phyloP scores from a whole-genome alignment of 352 stramenopile genomes.

The Pythium dissimile region DNA sequence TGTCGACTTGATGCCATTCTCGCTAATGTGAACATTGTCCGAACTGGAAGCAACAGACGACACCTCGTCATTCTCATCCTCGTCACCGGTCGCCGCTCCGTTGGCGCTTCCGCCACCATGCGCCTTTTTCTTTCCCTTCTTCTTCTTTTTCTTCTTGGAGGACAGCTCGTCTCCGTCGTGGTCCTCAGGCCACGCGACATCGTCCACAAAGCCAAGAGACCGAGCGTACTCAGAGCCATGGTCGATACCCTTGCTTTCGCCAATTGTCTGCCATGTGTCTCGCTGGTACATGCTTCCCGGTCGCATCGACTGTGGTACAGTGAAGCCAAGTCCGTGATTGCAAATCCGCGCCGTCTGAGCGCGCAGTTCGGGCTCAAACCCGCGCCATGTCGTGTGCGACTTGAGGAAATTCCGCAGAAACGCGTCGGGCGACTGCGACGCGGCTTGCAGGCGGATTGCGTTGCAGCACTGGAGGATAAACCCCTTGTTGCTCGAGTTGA shows the following conservation, averaged over 20 bases:
- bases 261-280: slow-evolving; percentile 63
- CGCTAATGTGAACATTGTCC: slow-evolving; percentile 2
- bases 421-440: slow-evolving; percentile 81
- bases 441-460: slow-evolving; percentile 83
- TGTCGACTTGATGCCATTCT: slow-evolving; percentile 1
- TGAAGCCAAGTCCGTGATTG: slow-evolving; percentile 69
- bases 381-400: slow-evolving; percentile 82
- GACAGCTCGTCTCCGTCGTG: slow-evolving; percentile 28
- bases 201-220: slow-evolving; percentile 78
- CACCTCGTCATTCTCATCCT: slow-evolving; percentile 12
- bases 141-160: slow-evolving; percentile 57
- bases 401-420: slow-evolving; percentile 89
- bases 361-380: slow-evolving; percentile 68
- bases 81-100: background rate
- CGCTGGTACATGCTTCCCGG: slow-evolving; percentile 49
- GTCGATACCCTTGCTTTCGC: slow-evolving; percentile 66
- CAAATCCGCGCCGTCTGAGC: slow-evolving; percentile 50
- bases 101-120: slow-evolving; percentile 15
- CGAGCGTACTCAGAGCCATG: slow-evolving; percentile 79
- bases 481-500: slow-evolving; percentile 75
- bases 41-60: slow-evolving; percentile 13
- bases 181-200: slow-evolving; percentile 80
- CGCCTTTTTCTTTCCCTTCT: slow-evolving; percentile 60
- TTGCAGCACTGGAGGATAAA: slow-evolving; percentile 90
- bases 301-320: slow-evolving; percentile 61